These are phyloP conservation scores for Termitomyces eurrhizus DNA, from an alignment of 768 basidiomycete species.

Conservation along the genomic window DNA sequence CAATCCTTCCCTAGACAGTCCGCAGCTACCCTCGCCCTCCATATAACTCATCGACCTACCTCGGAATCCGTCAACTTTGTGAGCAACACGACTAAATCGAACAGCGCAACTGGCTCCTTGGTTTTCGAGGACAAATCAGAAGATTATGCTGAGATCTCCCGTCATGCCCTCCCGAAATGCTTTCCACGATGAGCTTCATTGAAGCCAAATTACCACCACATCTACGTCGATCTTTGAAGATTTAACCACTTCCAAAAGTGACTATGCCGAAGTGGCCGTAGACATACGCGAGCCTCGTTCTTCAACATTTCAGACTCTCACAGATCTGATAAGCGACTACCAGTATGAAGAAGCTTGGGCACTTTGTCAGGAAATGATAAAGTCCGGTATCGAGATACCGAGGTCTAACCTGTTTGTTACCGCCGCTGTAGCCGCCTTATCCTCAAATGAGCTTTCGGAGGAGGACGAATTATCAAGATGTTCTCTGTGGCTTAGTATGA, in stretches of 20 bases:
- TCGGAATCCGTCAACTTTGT: slow-evolving; percentile 1
- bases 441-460: slow-evolving; percentile 5
- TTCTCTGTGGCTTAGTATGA: slow-evolving; percentile 29
- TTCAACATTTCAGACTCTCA: slow-evolving; percentile 17
- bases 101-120: neutral
- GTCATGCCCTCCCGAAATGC: slow-evolving; percentile 7
- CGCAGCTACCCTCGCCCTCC: slow-evolving; percentile 6
- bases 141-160: slow-evolving; percentile 23
- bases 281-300: slow-evolving; percentile 1
- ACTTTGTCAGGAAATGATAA: slow-evolving; percentile 28
- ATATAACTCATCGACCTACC: slow-evolving; percentile 5
- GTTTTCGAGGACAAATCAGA: slow-evolving; percentile 30
- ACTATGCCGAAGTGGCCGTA: slow-evolving; percentile 17
- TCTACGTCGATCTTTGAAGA: slow-evolving; percentile 35
- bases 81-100: neutral
- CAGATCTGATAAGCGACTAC: slow-evolving; percentile 17
- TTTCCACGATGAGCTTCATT: slow-evolving; percentile 24
- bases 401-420: slow-evolving; percentile 21
- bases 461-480: slow-evolving; percentile 16
- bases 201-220: slow-evolving; percentile 24
- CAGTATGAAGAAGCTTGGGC: slow-evolving; percentile 26
- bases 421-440: slow-evolving; percentile 24
- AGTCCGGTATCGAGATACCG: slow-evolving; percentile 26
- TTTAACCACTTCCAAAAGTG: slow-evolving; percentile 16
- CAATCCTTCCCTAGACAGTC: slow-evolving; percentile 12